Conservation (phyloP, 2,329 filamentous ascomycete genomes). For the Colletotrichum truncatum region DNA sequence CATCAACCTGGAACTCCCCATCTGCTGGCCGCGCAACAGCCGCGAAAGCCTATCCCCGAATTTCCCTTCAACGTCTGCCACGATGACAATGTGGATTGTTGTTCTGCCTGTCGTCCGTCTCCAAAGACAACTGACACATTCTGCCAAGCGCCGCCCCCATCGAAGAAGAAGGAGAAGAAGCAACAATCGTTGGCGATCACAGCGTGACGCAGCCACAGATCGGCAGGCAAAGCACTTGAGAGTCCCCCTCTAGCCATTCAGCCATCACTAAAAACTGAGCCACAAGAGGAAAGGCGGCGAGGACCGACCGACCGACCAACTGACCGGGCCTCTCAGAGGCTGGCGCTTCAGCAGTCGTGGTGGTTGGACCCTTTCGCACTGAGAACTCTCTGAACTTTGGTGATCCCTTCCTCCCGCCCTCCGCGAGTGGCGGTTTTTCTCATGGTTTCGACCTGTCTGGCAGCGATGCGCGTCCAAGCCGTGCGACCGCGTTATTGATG, state of each 20-base stretch:
- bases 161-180: neutral
- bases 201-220: slow-evolving; percentile 20
- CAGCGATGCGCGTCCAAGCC: neutral
- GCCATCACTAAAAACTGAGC: neutral
- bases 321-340: neutral
- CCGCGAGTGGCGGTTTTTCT: slow-evolving; percentile 6
- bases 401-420: slow-evolving; percentile 7
- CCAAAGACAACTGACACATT: too few species aligned
- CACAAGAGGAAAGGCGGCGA: slow-evolving; percentile 2
- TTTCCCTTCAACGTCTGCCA: slow-evolving; percentile 11
- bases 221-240: neutral
- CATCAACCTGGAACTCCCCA: slow-evolving; percentile 10
- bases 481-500: too few species aligned
- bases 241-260: neutral
- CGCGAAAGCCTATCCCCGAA: neutral
- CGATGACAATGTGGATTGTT: neutral
- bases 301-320: neutral
- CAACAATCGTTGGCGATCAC: neutral
- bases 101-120: too few species aligned
- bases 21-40: slow-evolving; percentile 25
- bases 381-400: neutral
- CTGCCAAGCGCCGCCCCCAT: neutral
- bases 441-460: neutral
- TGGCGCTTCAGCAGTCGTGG: neutral
- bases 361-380: slow-evolving; percentile 4